Percentiles rank a stretch among this genome's conserved stretches.
Evolutionary conservation across 2,329 filamentous ascomycete species (phyloP).

Genomic region (Trichoderma simmonsii): DNA sequence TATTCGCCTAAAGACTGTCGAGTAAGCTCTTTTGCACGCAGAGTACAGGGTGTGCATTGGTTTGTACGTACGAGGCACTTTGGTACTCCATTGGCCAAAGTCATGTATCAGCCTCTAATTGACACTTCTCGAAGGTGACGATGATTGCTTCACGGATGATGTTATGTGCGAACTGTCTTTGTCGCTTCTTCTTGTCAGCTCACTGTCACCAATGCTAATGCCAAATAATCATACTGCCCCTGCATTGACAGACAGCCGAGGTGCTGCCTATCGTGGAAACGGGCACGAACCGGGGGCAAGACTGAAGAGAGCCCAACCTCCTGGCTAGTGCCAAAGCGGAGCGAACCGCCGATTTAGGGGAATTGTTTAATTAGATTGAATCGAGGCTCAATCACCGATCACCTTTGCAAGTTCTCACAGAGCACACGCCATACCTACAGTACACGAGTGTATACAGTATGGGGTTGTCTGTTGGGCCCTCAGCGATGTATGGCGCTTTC

Average conservation of each 20-base stretch:
- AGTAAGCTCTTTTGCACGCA: not conserved
- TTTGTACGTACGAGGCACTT: not conserved
- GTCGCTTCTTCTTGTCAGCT: not conserved
- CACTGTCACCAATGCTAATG: not conserved
- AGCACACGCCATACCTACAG: not conserved
- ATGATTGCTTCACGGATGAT: not conserved
- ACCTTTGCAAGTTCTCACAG: not conserved
- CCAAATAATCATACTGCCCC: not conserved
- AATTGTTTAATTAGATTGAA: slow-evolving; percentile 1
- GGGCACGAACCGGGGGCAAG: slow-evolving; percentile 4
- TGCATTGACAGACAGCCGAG: not conserved
- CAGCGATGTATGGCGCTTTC: not conserved
- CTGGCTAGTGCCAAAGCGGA: slow-evolving; percentile 17
- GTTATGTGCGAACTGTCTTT: not conserved
- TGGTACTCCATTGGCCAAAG: not conserved
- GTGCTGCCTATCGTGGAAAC: slow-evolving; percentile 6
- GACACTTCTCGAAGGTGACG: not conserved
- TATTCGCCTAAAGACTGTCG: not conserved
- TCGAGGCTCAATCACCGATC: not conserved
- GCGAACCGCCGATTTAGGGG: slow-evolving; percentile 14
- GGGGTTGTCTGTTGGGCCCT: not conserved
- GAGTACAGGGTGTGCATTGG: not conserved
- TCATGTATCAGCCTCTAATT: not conserved
- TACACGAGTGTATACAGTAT: not conserved
- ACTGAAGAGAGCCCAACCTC: not conserved